These are phyloP conservation scores for Orbilia javanica DNA, from an alignment of 2,329 filamentous ascomycete species.

Conservation along the genomic window DNA sequence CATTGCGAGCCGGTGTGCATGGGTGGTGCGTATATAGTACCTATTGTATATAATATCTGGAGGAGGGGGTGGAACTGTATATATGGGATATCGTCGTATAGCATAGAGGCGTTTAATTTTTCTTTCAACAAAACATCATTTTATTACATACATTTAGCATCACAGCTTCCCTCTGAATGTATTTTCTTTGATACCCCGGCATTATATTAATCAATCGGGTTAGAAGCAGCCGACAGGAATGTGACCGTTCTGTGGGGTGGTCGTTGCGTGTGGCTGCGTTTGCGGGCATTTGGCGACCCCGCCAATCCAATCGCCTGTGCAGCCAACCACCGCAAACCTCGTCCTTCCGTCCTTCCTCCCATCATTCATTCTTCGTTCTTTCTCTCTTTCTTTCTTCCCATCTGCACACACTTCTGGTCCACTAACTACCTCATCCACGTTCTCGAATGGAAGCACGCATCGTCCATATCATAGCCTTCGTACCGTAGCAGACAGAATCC, in stretches of 20 bases:
- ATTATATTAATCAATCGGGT: background rate
- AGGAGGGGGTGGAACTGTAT: background rate
- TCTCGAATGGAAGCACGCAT: constrained; percentile 10
- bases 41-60: background rate
- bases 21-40: background rate
- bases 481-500: background rate
- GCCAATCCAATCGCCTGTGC: constrained; percentile 46
- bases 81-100: background rate
- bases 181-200: too few relatives aligned
- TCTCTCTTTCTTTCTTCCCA: background rate
- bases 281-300: constrained; percentile 51
- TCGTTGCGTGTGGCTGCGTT: constrained; percentile 34
- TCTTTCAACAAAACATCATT: too few relatives aligned
- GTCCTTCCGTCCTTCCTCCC: background rate
- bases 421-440: background rate
- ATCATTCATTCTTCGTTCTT: too few relatives aligned
- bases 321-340: constrained; percentile 23
- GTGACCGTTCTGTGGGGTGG: background rate
- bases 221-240: constrained; percentile 25
- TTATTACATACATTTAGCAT: too few relatives aligned
- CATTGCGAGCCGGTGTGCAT: background rate
- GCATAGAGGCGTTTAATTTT: background rate
- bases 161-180: too few relatives aligned
- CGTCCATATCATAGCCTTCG: constrained; percentile 1
- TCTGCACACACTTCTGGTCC: background rate